Evolutionary conservation across 192 early-diverging fungal species (phyloP).

Genomic region (Coemansia sp.): DNA sequence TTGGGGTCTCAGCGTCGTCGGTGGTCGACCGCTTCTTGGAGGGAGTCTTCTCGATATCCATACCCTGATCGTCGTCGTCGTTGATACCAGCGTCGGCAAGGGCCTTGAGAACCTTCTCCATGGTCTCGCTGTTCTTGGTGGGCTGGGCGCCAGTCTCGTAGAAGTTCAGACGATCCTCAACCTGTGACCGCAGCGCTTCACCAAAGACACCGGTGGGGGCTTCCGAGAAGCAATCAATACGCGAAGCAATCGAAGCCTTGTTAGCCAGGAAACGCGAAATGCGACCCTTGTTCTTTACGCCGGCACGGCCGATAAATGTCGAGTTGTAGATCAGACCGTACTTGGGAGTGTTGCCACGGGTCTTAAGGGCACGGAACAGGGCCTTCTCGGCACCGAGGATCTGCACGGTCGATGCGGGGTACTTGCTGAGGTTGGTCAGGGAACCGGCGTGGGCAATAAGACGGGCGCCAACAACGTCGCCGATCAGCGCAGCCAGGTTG

Average conservation of each 20-base stretch:
- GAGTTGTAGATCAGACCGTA: conserved; percentile 98
- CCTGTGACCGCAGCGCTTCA: conserved; percentile 88
- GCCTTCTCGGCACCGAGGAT: conserved; percentile 99
- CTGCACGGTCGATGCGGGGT: conserved; percentile 96
- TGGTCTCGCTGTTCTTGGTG: conserved; percentile 89
- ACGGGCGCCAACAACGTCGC: conserved; percentile 95
- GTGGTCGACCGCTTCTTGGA: conserved; percentile 55
- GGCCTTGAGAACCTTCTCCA: conserved; percentile 77
- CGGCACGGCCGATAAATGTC: conserved; percentile 92
- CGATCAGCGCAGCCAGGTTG: conserved; percentile 92
- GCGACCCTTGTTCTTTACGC: conserved; percentile 93
- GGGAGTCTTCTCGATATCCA: conserved; percentile 26
- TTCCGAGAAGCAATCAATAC: conserved; percentile 96
- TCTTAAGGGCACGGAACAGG: conserved; percentile 96
- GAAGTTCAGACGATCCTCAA: conserved; percentile 94
- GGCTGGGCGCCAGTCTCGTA: conserved; percentile 87
- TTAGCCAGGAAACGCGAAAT: conserved; percentile 98
- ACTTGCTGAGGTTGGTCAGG: conserved; percentile 95
- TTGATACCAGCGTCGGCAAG: conserved; percentile 62
- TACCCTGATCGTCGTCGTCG: conserved; percentile 55
- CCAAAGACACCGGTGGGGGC: conserved; percentile 87
- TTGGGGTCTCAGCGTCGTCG: conserved; percentile 48
- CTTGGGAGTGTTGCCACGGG: conserved; percentile 95
- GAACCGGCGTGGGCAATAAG: conserved; percentile 96
- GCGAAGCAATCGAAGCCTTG: conserved; percentile 95